Evolutionary conservation across 495 filamentous ascomycete genomes (phyloP).

Genomic region (Delitschia confertaspora): DNA sequence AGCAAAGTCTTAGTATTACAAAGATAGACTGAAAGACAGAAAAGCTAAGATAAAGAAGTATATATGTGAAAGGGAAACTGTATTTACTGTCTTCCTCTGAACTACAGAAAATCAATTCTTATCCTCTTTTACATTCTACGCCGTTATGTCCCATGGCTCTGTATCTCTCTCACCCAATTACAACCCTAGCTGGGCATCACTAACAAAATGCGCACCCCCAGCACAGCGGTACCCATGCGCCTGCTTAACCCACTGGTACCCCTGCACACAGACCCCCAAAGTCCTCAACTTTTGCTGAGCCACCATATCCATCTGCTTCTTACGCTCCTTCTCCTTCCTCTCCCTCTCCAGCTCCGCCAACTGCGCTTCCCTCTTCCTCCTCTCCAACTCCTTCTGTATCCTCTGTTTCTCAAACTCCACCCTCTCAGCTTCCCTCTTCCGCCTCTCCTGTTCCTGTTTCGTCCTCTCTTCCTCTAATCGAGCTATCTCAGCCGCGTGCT

Average conservation of each 20-base stretch:
- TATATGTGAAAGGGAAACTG: too few species aligned
- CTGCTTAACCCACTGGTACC: constrained; percentile 36
- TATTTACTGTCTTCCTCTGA: too few species aligned
- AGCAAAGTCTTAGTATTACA: too few species aligned
- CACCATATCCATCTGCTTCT: constrained; percentile 26
- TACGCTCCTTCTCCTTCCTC: constrained; percentile 25
- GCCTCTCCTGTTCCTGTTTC: too few species aligned
- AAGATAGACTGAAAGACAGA: too few species aligned
- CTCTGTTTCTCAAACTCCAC: constrained; percentile 5
- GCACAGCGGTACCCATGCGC: constrained; percentile 42
- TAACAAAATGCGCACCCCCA: constrained; percentile 43
- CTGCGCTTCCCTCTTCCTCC: constrained; percentile 33
- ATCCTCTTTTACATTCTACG: too few species aligned
- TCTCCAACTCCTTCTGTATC: constrained; percentile 17
- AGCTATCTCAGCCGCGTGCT: neutral
- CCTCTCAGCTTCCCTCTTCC: neutral
- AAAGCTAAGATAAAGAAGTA: too few species aligned
- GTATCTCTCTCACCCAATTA: too few species aligned
- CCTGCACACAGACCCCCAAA: constrained; percentile 32
- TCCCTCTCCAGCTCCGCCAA: constrained; percentile 31
- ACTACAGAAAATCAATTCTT: too few species aligned
- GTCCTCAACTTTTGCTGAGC: constrained; percentile 29
- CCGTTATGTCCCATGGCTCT: too few species aligned
- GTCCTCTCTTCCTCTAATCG: constrained; percentile 7
- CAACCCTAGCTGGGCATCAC: constrained; percentile 20